Evolutionary conservation across 345 rosid species (phyloP).

Genomic region (Salix brachista): DNA sequence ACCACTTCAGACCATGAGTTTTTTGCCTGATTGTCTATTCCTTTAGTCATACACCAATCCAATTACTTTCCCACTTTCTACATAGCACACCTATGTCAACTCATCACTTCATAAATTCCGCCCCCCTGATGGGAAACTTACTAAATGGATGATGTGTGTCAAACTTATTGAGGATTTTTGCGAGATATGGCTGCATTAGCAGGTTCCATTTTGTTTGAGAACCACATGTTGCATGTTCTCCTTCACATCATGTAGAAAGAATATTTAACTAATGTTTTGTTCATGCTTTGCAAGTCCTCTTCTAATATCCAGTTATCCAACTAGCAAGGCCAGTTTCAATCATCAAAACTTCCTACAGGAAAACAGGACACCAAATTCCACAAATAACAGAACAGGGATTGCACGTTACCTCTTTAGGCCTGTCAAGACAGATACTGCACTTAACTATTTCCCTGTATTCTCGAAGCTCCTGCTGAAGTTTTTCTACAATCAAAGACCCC

Average conservation of each 20-base stretch:
- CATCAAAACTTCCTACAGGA: neutral
- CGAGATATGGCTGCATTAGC: no score
- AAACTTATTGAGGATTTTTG: neutral
- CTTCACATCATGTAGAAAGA: no score
- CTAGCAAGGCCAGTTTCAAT: neutral
- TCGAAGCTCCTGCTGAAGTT: slow-evolving; percentile 69
- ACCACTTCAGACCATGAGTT: neutral
- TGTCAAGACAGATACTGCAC: slow-evolving; percentile 81
- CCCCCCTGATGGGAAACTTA: neutral
- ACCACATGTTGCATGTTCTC: no score
- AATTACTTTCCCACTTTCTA: neutral
- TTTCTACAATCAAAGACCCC: slow-evolving; percentile 65
- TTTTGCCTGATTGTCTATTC: neutral
- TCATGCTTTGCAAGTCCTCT: neutral
- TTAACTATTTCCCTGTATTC: slow-evolving; percentile 89
- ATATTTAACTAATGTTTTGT: neutral
- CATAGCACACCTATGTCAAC: neutral
- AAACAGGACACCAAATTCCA: neutral
- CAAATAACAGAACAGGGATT: neutral
- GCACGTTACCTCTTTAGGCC: slow-evolving; percentile 74
- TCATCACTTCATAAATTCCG: neutral
- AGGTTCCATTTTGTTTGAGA: no score
- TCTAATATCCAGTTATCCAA: neutral
- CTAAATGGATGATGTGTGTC: neutral
- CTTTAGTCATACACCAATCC: neutral